These are phyloP conservation scores for Candida gigantensis DNA, from an alignment of 1,139 yeast genomes.

Conservation along the genomic window DNA sequence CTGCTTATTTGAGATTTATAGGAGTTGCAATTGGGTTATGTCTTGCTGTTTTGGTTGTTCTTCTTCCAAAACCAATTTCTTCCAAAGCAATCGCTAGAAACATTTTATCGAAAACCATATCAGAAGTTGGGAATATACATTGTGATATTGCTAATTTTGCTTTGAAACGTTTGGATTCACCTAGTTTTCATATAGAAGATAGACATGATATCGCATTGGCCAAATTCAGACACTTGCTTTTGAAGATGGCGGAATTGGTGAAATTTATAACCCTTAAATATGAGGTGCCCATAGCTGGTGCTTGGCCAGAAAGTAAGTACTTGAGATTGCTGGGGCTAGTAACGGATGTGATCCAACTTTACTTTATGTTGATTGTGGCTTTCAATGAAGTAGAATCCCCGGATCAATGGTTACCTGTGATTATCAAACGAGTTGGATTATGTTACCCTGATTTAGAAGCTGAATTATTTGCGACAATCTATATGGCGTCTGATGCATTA, in stretches of 20 bases:
- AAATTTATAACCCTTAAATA: constrained; percentile 27
- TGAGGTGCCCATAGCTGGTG: constrained; percentile 34
- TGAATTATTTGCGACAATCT: constrained; percentile 31
- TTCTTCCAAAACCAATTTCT: constrained; percentile 33
- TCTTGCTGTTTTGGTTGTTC: constrained; percentile 32
- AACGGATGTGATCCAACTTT: constrained; percentile 31
- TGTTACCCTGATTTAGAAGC: constrained; percentile 30
- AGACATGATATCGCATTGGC: constrained; percentile 28
- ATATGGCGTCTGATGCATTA: constrained; percentile 36
- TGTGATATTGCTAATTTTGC: constrained; percentile 34
- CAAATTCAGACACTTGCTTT: constrained; percentile 24
- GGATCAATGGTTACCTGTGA: constrained; percentile 27
- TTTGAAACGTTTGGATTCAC: constrained; percentile 22
- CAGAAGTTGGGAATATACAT: constrained; percentile 31
- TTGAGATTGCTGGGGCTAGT: constrained; percentile 24
- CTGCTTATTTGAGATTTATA: constrained; percentile 31
- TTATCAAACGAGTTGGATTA: constrained; percentile 35
- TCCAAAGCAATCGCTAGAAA: constrained; percentile 32
- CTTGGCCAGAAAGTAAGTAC: constrained; percentile 37
- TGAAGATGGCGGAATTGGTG: constrained; percentile 24
- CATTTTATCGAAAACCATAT: constrained; percentile 24
- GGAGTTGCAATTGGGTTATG: constrained; percentile 32
- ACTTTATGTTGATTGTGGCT: constrained; percentile 25
- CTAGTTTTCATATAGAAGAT: constrained; percentile 19
- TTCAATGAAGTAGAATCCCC: constrained; percentile 31